phyloP scores from a whole-genome alignment of 2,329 filamentous ascomycete species.

The Colletotrichum cuscutae region DNA sequence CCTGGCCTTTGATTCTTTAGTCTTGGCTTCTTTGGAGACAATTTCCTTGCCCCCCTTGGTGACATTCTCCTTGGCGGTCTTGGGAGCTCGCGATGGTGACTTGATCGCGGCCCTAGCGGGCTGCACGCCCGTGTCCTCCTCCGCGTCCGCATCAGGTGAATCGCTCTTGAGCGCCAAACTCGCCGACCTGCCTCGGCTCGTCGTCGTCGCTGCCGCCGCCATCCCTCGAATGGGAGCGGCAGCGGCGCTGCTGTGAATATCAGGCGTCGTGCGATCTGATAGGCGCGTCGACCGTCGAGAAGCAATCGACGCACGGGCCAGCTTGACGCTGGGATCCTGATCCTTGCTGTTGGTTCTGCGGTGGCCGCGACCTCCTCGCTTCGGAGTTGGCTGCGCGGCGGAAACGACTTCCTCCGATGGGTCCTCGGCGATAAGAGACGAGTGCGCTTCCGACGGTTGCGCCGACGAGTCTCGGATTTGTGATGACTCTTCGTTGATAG shows the following conservation, averaged over 20 bases:
- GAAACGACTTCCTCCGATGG: conserved; percentile 16
- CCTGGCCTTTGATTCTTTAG: background rate
- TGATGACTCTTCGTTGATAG: conserved; percentile 26
- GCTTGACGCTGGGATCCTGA: conserved; percentile 32
- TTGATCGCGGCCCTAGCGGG: conserved; percentile 44
- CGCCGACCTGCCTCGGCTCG: conserved; percentile 39
- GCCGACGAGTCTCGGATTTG: conserved; percentile 32
- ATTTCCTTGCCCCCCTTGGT: background rate
- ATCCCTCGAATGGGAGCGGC: conserved; percentile 33
- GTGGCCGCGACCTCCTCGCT: conserved; percentile 18
- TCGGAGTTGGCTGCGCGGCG: conserved; percentile 26
- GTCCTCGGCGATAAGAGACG: conserved; percentile 34
- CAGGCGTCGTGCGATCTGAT: conserved; percentile 35
- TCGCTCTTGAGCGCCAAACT: conserved; percentile 39
- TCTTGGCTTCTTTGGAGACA: background rate
- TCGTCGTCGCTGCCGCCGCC: conserved; percentile 34
- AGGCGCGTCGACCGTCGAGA: conserved; percentile 34
- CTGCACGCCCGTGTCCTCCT: conserved; percentile 42
- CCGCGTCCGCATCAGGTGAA: conserved; percentile 34
- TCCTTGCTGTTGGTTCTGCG: conserved; percentile 30
- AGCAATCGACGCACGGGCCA: conserved; percentile 34
- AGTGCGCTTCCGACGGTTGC: conserved; percentile 30
- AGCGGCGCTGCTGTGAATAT: background rate
- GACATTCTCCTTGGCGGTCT: background rate
- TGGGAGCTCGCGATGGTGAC: conserved; percentile 40